phyloP scores from a whole-genome alignment of 345 rosid species.

The Citrus sp. region DNA sequence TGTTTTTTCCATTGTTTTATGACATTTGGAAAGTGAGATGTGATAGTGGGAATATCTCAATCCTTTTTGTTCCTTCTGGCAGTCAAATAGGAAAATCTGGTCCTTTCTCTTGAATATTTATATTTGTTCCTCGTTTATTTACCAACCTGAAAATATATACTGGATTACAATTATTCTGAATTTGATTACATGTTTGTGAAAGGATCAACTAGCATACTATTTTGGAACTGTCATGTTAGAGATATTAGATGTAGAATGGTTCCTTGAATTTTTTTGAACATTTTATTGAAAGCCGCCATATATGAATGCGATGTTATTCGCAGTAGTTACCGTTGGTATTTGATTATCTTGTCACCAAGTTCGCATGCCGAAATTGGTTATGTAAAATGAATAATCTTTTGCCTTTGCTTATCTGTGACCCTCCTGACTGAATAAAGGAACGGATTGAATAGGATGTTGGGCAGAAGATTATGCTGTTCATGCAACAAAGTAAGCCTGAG shows the following conservation, averaged over 20 bases:
- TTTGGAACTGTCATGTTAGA: neutral
- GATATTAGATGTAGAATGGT: neutral
- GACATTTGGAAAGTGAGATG: neutral
- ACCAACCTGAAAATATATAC: neutral
- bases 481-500: constrained; percentile 81
- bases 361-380: neutral
- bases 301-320: neutral
- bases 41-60: neutral
- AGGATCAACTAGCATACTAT: neutral
- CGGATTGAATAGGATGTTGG: constrained; percentile 65
- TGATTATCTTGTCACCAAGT: neutral
- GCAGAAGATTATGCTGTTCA: constrained; percentile 61
- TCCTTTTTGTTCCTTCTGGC: neutral
- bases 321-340: neutral
- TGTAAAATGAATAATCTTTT: neutral
- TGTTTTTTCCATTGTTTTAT: neutral
- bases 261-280: neutral
- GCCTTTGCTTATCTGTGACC: constrained; percentile 11
- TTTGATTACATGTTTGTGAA: constrained; percentile 1
- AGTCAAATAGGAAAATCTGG: neutral
- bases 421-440: constrained; percentile 20
- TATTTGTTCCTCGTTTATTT: neutral
- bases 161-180: neutral
- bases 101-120: neutral
- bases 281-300: neutral